These are phyloP conservation scores for Yamadazyma membranifaciens DNA, from an alignment of 1,139 yeast genomes.

Conservation along the genomic window DNA sequence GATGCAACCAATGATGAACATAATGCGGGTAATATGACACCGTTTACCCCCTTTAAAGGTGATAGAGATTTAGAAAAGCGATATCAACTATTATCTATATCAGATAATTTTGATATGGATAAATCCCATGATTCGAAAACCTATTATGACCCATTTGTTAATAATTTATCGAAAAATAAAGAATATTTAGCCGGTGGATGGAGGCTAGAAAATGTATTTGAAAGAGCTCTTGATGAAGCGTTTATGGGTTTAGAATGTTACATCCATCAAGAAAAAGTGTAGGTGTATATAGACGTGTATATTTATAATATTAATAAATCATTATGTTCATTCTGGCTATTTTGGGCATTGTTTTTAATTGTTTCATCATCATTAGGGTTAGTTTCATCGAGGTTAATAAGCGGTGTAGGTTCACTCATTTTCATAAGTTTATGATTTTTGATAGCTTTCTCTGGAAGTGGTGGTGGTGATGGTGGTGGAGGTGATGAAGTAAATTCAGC, in stretches of 20 bases:
- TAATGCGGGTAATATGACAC: slow-evolving; percentile 38
- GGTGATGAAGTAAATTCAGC: slow-evolving; percentile 20
- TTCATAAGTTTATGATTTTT: slow-evolving; percentile 14
- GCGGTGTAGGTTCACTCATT: slow-evolving; percentile 16
- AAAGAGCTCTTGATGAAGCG: slow-evolving; percentile 81
- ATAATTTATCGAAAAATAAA: slow-evolving; percentile 58
- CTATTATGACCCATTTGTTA: slow-evolving; percentile 46
- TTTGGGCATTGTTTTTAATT: not conserved
- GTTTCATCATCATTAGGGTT: not conserved
- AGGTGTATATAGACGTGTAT: not conserved
- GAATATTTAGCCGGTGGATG: slow-evolving; percentile 87
- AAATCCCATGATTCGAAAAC: slow-evolving; percentile 58
- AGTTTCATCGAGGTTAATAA: slow-evolving; percentile 12
- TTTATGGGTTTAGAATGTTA: slow-evolving; percentile 86
- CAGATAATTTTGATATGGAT: slow-evolving; percentile 37
- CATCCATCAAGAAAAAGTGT: slow-evolving; percentile 60
- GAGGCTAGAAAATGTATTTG: slow-evolving; percentile 65
- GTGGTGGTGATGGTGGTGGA: slow-evolving; percentile 12
- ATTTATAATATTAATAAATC: slow-evolving; percentile 11
- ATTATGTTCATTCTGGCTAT: not conserved
- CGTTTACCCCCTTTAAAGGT: slow-evolving; percentile 94
- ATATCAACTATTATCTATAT: slow-evolving; percentile 31
- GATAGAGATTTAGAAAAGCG: slow-evolving; percentile 60
- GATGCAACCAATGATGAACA: slow-evolving; percentile 16
- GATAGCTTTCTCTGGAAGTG: slow-evolving; percentile 6